phyloP scores from a whole-genome alignment of 345 rosid species.

The Rhodamnia argentea region DNA sequence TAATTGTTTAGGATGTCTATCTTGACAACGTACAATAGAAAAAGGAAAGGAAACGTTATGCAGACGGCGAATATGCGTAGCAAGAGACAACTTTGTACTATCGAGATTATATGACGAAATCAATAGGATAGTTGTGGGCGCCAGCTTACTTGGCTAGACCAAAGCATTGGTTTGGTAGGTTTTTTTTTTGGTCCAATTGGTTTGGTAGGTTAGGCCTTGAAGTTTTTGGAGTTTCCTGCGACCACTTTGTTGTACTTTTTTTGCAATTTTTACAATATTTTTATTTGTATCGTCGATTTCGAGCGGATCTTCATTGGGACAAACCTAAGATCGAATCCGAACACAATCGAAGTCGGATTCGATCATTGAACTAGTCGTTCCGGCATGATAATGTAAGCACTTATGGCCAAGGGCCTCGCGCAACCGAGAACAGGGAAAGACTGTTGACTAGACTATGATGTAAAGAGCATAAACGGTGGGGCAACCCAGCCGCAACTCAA shows the following conservation, averaged over 20 bases:
- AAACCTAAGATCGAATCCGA: neutral
- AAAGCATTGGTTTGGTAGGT: neutral
- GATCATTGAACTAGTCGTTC: neutral
- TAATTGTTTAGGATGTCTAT: neutral
- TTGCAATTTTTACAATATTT: neutral
- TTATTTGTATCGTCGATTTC: neutral
- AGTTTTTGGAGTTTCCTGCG: neutral
- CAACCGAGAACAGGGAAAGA: neutral
- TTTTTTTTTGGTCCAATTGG: no score
- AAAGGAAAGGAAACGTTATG: neutral
- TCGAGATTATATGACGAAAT: neutral
- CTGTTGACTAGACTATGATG: neutral
- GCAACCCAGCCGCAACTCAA: neutral
- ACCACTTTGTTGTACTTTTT: neutral
- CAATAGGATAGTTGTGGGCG: neutral
- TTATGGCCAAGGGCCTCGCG: neutral
- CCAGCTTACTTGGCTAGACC: neutral
- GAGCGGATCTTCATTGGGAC: neutral
- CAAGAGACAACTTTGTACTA: neutral
- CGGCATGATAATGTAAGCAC: neutral
- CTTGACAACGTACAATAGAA: neutral
- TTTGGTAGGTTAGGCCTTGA: neutral
- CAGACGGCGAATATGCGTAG: neutral
- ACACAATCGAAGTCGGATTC: neutral
- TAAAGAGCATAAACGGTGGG: neutral